phyloP scores from a whole-genome alignment of 2,329 filamentous ascomycete species.

The Chaetomiaceae sp. region DNA sequence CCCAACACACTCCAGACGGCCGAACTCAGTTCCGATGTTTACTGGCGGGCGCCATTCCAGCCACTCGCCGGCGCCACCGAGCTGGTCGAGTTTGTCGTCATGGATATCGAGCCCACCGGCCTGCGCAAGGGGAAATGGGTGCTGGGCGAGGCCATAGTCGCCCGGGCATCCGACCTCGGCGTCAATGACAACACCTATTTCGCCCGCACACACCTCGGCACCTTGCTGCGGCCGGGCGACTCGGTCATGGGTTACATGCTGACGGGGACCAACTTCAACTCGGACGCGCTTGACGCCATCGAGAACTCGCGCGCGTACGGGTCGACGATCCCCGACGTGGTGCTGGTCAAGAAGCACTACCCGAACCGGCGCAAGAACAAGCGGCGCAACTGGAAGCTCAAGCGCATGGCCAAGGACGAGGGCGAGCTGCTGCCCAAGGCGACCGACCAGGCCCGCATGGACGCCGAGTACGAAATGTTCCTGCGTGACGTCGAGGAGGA shows the following conservation, averaged over 20 bases:
- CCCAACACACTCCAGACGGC: conserved; percentile 86
- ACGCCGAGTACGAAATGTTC: conserved; percentile 96
- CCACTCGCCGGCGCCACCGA: conserved; percentile 79
- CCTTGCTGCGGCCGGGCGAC: conserved; percentile 81
- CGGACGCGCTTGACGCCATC: conserved; percentile 74
- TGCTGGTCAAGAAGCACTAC: conserved; percentile 97
- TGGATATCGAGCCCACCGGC: conserved; percentile 84
- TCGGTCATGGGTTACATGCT: conserved; percentile 93
- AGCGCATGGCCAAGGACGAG: conserved; percentile 87
- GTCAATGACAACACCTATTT: conserved; percentile 85
- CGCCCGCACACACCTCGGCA: conserved; percentile 83
- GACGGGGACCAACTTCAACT: conserved; percentile 89
- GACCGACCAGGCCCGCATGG: conserved; percentile 80
- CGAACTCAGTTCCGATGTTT: conserved; percentile 75
- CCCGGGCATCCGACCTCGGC: conserved; percentile 80
- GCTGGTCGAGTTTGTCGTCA: conserved; percentile 86
- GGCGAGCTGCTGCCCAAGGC: conserved; percentile 82
- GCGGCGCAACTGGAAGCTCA: conserved; percentile 87
- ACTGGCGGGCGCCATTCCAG: conserved; percentile 86
- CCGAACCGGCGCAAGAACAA: conserved; percentile 73
- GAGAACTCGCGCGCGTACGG: conserved; percentile 73
- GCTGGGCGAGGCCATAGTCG: conserved; percentile 83
- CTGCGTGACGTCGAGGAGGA: conserved; percentile 95
- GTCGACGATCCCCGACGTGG: conserved; percentile 79
- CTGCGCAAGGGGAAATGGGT: conserved; percentile 74